phyloP scores from a whole-genome alignment of 345 rosid species.

The Salix viminalis region DNA sequence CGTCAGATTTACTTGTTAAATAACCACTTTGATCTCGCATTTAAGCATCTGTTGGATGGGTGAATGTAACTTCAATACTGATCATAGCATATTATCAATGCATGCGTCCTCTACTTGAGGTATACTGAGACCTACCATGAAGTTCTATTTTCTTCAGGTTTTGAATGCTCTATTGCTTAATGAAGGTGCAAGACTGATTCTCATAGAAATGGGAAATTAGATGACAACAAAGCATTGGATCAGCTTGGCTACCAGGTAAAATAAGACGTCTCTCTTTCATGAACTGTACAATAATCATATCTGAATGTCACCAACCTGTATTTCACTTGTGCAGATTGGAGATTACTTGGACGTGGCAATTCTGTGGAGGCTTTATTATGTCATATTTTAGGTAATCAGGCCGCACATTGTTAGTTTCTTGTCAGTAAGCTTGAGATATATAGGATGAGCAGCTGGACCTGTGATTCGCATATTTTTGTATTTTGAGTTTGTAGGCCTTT shows the following conservation, averaged over 20 bases:
- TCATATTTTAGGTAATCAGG: not conserved
- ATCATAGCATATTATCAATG: not conserved
- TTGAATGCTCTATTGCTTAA: conserved; percentile 7
- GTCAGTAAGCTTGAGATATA: not conserved
- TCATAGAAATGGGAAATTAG: conserved; percentile 60
- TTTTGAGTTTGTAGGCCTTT: too few relatives aligned
- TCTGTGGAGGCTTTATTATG: conserved; percentile 21
- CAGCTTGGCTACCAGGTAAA: conserved; percentile 78
- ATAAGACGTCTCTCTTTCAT: not conserved
- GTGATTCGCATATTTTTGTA: not conserved
- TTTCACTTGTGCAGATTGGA: conserved; percentile 56
- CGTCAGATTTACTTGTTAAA: too few relatives aligned
- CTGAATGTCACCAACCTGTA: conserved; percentile 8
- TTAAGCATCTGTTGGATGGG: not conserved
- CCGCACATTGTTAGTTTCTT: not conserved
- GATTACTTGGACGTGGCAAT: conserved; percentile 92
- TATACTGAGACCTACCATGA: not conserved
- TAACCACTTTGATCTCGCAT: not conserved
- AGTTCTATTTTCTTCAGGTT: conserved; percentile 2
- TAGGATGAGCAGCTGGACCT: not conserved
- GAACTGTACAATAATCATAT: not conserved
- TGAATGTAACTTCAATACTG: not conserved
- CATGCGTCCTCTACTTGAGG: not conserved
- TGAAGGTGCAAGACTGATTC: conserved; percentile 78
- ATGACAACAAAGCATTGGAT: conserved; percentile 68